Conservation (phyloP, 441 rosid species). For the Hypseocharis bilobata region DNA sequence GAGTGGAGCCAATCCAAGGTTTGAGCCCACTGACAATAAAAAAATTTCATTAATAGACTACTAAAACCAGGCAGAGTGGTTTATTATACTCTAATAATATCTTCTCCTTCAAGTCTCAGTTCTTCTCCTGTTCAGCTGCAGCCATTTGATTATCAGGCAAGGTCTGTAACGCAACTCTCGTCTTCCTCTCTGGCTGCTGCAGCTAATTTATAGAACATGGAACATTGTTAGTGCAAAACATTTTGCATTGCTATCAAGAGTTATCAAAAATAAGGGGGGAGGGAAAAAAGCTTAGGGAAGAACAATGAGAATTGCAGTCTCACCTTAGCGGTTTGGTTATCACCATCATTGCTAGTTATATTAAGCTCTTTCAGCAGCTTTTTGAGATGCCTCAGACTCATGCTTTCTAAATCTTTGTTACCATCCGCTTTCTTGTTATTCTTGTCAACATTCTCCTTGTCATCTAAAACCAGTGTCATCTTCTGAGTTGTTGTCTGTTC, state of each 20-base stretch:
- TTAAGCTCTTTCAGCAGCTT: slow-evolving; percentile 30
- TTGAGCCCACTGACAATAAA: background rate
- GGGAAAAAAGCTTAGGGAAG: background rate
- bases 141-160: slow-evolving; percentile 27
- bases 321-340: slow-evolving; percentile 3
- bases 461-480: background rate
- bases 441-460: slow-evolving; percentile 33
- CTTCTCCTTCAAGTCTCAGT: slow-evolving; percentile 2
- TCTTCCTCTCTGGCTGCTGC: slow-evolving; percentile 18
- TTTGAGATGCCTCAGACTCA: slow-evolving; percentile 38
- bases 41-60: background rate
- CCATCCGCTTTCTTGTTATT: slow-evolving; percentile 20
- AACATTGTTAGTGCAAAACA: background rate
- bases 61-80: background rate
- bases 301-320: background rate
- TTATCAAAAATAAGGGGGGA: no score
- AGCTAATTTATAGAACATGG: background rate
- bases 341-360: slow-evolving; percentile 17
- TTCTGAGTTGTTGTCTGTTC: slow-evolving; percentile 20
- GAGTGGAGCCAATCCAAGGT: slow-evolving; percentile 21
- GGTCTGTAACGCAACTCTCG: slow-evolving; percentile 32
- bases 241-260: background rate
- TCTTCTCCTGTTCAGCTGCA: slow-evolving; percentile 16
- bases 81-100: background rate
- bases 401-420: slow-evolving; percentile 6